phyloP scores from a whole-genome alignment of 768 basidiomycete species.

The Boletus subcaerulescens region DNA sequence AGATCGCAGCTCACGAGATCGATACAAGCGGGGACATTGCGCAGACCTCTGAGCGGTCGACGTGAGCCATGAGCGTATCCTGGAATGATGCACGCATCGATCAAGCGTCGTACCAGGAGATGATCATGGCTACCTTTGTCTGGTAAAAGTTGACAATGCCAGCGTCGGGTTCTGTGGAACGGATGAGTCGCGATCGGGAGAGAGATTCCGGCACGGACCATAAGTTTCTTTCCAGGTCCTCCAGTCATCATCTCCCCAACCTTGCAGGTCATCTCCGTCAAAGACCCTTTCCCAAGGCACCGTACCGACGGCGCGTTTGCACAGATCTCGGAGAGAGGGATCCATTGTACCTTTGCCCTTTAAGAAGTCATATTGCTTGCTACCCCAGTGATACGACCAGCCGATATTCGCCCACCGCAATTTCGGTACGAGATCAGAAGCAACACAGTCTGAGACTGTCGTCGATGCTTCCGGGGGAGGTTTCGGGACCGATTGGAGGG shows the following conservation, averaged over 20 bases:
- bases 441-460: conserved; percentile 46
- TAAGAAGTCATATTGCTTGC: conserved; percentile 90
- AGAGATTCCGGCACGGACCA: conserved; percentile 42
- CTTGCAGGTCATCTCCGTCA: conserved; percentile 31
- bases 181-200: not conserved
- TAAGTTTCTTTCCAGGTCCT: conserved; percentile 73
- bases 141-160: conserved; percentile 98
- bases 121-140: conserved; percentile 45
- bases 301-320: conserved; percentile 54
- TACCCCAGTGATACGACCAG: conserved; percentile 96
- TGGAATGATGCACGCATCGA: not conserved
- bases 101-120: not conserved
- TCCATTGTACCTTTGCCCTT: conserved; percentile 65
- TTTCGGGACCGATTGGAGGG: conserved; percentile 55
- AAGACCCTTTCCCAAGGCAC: conserved; percentile 76
- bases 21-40: conserved; percentile 91
- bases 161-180: conserved; percentile 77
- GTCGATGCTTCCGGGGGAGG: conserved; percentile 63
- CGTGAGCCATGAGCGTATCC: conserved; percentile 96
- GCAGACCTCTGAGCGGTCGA: conserved; percentile 95
- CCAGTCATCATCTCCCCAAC: conserved; percentile 67
- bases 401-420: conserved; percentile 96
- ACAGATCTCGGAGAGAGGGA: conserved; percentile 51
- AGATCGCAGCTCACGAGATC: conserved; percentile 64
- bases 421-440: conserved; percentile 64